Evolutionary conservation across 2,329 filamentous ascomycete genomes (phyloP), one percentile per base, ranked within the genome.

Genomic region (Aspergillus pseudoviridinutans): DNA sequence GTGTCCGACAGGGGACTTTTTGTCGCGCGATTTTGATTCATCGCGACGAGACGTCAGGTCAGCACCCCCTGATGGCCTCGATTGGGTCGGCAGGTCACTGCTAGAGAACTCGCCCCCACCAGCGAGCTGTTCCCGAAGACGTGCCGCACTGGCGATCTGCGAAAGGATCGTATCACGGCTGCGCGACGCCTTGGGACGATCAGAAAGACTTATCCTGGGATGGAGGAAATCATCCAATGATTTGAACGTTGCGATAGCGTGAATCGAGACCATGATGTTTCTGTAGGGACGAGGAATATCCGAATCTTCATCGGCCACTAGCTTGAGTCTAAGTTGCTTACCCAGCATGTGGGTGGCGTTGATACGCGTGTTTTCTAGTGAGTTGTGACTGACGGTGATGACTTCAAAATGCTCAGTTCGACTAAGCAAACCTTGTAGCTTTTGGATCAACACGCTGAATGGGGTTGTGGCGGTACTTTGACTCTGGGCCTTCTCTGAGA

Each of bases 401-500:
- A 99, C 93, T 71, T 99, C 94, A 67, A 97, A 99, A 79, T 97
- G 92, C 78, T 99, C 94, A 35, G 93, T 95, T 65, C 94, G 87
- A 79, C 94, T 99, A 56, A 99, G 84, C 57, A 99, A 80, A 76
- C 99, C 94, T 75, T 99, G 94, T 32, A 99, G 81, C 74, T 99
- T 99, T 72, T 92, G 89, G 44, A 96, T 87, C 72, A 99, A 82
- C 53, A 96, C 85, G 68, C 92, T 94, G 73, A 97, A 96, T 0
- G 92, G 88, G 0, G 93, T 96, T 0, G 86, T 82, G 2, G 90
- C 87, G 4, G 84, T 82, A 17, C 85, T 87, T 70, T 86, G 87
- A 25, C 74, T 78, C 67, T 84, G 88, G 14, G 86, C 82, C 65
- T 84, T 88, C 60, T 71, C 73, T 22, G 78, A 75, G 51, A 89